Evolutionary conservation across 2,329 filamentous ascomycete genomes (phyloP).

Genomic region (Hyphodiscus sp.): DNA sequence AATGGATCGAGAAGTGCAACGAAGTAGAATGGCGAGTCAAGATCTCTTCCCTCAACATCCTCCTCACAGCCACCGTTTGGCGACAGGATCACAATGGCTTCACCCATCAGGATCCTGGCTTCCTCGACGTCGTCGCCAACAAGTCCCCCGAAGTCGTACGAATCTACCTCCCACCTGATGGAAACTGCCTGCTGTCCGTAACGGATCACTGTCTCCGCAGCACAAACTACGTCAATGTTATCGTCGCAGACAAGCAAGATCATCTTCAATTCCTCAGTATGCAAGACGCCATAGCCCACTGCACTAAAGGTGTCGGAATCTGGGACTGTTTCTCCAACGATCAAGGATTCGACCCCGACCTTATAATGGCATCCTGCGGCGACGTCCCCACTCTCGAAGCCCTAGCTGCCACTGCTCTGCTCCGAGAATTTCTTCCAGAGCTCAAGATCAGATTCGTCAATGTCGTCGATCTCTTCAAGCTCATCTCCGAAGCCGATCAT

Average conservation of each 20-base stretch:
- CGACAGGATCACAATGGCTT: slow-evolving; percentile 80
- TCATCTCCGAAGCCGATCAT: slow-evolving; percentile 64
- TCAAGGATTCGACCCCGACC: slow-evolving; percentile 58
- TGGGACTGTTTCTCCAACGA: slow-evolving; percentile 74
- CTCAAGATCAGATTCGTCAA: slow-evolving; percentile 76
- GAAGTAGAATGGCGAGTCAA: slow-evolving; percentile 72
- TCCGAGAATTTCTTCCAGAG: slow-evolving; percentile 64
- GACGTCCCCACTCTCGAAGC: slow-evolving; percentile 70
- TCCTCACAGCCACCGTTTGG: slow-evolving; percentile 74
- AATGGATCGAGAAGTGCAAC: slow-evolving; percentile 77
- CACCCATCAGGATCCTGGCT: slow-evolving; percentile 74
- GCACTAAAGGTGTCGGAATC: slow-evolving; percentile 72
- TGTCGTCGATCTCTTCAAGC: slow-evolving; percentile 73
- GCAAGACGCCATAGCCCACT: slow-evolving; percentile 67
- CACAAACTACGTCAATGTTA: slow-evolving; percentile 73
- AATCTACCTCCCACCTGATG: slow-evolving; percentile 75
- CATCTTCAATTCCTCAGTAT: slow-evolving; percentile 71
- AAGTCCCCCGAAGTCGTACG: slow-evolving; percentile 74
- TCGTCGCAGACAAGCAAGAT: slow-evolving; percentile 74
- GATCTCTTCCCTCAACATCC: slow-evolving; percentile 70
- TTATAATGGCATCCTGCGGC: slow-evolving; percentile 71
- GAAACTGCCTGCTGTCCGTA: slow-evolving; percentile 68
- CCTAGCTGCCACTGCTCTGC: slow-evolving; percentile 65
- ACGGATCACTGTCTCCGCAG: slow-evolving; percentile 71
- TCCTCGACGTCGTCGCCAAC: slow-evolving; percentile 73